Evolutionary conservation across 768 basidiomycete genomes (phyloP).

Genomic region (Neoboletus subvelutipes): DNA sequence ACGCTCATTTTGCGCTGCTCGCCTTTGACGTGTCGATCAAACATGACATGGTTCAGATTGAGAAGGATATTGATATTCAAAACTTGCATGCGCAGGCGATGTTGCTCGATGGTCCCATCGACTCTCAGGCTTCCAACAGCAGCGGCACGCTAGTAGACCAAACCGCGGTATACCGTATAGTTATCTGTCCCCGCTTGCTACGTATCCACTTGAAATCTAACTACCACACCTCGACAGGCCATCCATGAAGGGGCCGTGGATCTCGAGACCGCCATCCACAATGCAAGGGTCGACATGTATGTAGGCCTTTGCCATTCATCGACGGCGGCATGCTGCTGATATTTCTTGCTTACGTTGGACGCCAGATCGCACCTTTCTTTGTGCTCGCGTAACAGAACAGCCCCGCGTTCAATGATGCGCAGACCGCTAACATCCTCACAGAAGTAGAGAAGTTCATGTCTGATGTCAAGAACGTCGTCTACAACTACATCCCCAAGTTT

Average conservation of each 20-base stretch:
- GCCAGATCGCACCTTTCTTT: neutral
- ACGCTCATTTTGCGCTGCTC: constrained; percentile 6
- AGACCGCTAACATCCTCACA: neutral
- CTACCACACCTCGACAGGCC: neutral
- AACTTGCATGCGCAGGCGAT: rapidly evolving
- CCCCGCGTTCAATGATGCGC: neutral
- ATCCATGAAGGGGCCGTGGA: rapidly evolving
- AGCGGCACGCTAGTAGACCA: rapidly evolving
- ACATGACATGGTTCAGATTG: neutral
- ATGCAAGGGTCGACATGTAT: neutral
- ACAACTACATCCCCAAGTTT: neutral
- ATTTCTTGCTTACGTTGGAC: neutral
- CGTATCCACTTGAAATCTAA: neutral
- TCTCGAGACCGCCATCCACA: rapidly evolving
- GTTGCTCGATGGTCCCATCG: neutral
- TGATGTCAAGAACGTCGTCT: neutral
- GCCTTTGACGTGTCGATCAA: constrained; percentile 9
- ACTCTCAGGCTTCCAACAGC: neutral
- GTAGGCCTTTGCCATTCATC: neutral
- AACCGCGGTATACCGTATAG: neutral
- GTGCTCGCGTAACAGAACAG: neutral
- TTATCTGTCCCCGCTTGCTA: neutral
- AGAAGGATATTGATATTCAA: neutral
- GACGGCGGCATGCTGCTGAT: neutral
- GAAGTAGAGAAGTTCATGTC: neutral